phyloP scores from a whole-genome alignment of 768 basidiomycete genomes.

The Daedalea quercina region DNA sequence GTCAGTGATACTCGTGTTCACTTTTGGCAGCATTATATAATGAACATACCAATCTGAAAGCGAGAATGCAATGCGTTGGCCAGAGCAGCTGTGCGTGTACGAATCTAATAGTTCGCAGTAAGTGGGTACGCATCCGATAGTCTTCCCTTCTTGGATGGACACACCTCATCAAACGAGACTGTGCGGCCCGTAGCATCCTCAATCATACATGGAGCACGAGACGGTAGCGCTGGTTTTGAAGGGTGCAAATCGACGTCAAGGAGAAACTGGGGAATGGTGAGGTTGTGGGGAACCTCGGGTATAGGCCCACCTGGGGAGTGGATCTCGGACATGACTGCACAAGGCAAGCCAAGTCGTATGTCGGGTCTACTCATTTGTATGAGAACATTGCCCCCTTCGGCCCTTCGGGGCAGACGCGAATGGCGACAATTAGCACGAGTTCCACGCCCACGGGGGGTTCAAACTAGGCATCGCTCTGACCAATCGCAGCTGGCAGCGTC shows the following conservation, averaged over 20 bases:
- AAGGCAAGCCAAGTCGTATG: slow-evolving; percentile 29
- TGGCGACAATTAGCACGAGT: too few relatives aligned
- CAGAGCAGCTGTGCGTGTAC: slow-evolving; percentile 28
- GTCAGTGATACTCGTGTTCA: too few relatives aligned
- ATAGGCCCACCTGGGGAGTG: slow-evolving; percentile 24
- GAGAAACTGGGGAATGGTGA: slow-evolving; percentile 49
- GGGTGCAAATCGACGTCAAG: slow-evolving; percentile 36
- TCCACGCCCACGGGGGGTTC: too few relatives aligned
- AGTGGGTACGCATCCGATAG: too few relatives aligned
- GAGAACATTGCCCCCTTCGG: too few relatives aligned
- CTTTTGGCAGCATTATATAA: slow-evolving; percentile 4
- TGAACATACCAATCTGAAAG: slow-evolving; percentile 28
- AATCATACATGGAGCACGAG: slow-evolving; percentile 29
- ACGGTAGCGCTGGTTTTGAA: slow-evolving; percentile 31
- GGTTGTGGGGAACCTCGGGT: slow-evolving; percentile 39
- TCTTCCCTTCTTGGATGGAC: neutral
- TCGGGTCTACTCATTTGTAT: too few relatives aligned
- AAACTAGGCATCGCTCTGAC: too few relatives aligned
- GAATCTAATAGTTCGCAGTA: slow-evolving; percentile 21
- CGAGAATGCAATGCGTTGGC: slow-evolving; percentile 30
- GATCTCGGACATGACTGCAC: slow-evolving; percentile 26
- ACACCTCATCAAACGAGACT: slow-evolving; percentile 31
- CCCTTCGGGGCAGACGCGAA: too few relatives aligned
- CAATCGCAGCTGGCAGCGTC: too few relatives aligned
- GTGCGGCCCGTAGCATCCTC: slow-evolving; percentile 33